These are phyloP conservation scores for Trichoderma sp. DNA, from an alignment of 2,329 filamentous ascomycete species.

Conservation along the genomic window DNA sequence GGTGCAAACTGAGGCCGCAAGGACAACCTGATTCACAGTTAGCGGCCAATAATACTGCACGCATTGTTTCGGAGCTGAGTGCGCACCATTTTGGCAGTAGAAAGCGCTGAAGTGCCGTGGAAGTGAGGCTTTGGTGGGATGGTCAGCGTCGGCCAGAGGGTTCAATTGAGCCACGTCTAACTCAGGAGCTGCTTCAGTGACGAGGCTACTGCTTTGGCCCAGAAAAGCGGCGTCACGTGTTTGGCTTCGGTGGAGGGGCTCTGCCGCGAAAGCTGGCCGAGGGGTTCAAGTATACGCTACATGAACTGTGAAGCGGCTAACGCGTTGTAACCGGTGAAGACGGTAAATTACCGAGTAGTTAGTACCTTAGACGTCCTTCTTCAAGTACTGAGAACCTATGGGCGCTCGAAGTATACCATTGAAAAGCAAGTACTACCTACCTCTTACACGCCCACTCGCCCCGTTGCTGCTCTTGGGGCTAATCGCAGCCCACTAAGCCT, in stretches of 20 bases:
- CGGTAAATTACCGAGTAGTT: neutral
- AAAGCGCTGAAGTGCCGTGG: constrained; percentile 27
- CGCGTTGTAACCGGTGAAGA: accelerated
- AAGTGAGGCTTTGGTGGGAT: constrained; percentile 25
- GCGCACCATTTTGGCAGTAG: constrained; percentile 48
- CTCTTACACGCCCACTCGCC: neutral
- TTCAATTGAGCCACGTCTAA: constrained; percentile 31
- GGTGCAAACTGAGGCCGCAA: constrained; percentile 98
- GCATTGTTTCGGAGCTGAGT: constrained; percentile 45
- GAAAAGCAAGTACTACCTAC: neutral
- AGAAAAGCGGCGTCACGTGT: constrained; percentile 24
- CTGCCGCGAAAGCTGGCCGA: neutral
- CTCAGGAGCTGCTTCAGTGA: constrained; percentile 27
- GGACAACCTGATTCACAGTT: constrained; percentile 73
- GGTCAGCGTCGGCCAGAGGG: constrained; percentile 1
- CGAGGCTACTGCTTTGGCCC: constrained; percentile 4
- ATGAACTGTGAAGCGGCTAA: accelerated
- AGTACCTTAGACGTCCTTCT: neutral
- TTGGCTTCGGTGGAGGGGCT: constrained; percentile 1
- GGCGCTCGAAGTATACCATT: accelerated
- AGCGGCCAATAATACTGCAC: constrained; percentile 31
- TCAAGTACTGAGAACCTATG: neutral
- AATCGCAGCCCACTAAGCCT: constrained; percentile 4
- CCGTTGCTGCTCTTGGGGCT: neutral
- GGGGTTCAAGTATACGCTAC: neutral